These are phyloP conservation scores for Rostrohypoxylon terebratum DNA, from an alignment of 495 filamentous ascomycete genomes.

Conservation along the genomic window DNA sequence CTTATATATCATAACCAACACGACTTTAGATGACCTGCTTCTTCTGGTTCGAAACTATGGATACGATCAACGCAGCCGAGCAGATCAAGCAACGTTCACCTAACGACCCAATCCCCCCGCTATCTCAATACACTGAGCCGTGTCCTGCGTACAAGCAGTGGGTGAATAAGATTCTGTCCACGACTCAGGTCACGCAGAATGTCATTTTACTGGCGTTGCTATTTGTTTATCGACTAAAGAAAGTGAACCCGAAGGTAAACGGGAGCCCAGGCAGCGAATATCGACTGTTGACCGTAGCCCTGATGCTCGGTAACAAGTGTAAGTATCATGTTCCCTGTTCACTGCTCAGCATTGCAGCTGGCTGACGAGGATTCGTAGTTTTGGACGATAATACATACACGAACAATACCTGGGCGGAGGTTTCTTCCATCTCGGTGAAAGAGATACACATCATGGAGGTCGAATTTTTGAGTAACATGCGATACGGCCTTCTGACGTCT, in stretches of 20 bases:
- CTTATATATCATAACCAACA: slow-evolving; percentile 19
- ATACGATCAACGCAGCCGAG: slow-evolving; percentile 78
- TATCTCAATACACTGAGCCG: slow-evolving; percentile 80
- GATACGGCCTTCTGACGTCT: slow-evolving; percentile 89
- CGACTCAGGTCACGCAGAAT: slow-evolving; percentile 97
- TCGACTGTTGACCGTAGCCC: slow-evolving; percentile 90
- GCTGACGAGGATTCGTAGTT: slow-evolving; percentile 62
- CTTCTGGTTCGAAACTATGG: slow-evolving; percentile 97
- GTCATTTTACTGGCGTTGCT: slow-evolving; percentile 91
- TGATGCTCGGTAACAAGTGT: slow-evolving; percentile 99
- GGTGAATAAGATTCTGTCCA: slow-evolving; percentile 89
- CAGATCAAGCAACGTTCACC: slow-evolving; percentile 63
- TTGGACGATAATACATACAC: slow-evolving; percentile 99
- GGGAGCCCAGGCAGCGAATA: slow-evolving; percentile 96
- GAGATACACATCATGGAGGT: slow-evolving; percentile 99
- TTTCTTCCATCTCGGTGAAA: slow-evolving; percentile 91
- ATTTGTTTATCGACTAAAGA: slow-evolving; percentile 94
- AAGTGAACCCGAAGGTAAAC: slow-evolving; percentile 83
- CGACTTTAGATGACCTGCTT: slow-evolving; percentile 83
- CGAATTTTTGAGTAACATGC: slow-evolving; percentile 98
- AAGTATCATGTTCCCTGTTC: slow-evolving; percentile 49
- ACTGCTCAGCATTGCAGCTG: neutral
- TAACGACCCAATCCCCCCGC: slow-evolving; percentile 58
- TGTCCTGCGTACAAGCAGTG: slow-evolving; percentile 88
- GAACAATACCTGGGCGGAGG: slow-evolving; percentile 99